Evolutionary conservation across 495 filamentous ascomycete species (phyloP).

Genomic region (Neurospora pannonica): DNA sequence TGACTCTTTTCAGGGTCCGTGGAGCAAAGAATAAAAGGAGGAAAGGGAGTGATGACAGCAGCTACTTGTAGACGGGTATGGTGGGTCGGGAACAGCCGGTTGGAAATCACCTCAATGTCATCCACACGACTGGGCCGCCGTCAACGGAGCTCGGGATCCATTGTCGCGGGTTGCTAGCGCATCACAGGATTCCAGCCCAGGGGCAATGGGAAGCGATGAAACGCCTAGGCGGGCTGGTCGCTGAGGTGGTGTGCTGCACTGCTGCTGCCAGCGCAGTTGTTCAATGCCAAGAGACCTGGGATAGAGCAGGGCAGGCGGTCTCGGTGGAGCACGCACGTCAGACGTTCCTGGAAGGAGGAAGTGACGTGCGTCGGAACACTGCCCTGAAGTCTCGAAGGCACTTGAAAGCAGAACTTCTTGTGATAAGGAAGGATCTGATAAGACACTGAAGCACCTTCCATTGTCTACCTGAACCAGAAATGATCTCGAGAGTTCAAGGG

Average conservation of each 20-base stretch:
- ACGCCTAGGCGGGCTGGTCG: neutral
- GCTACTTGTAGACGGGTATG: neutral
- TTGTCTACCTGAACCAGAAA: neutral
- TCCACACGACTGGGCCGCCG: neutral
- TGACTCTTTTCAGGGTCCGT: neutral
- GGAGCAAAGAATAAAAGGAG: neutral
- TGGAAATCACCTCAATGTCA: slow-evolving; percentile 1
- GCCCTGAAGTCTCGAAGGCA: neutral
- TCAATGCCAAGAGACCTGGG: neutral
- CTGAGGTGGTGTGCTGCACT: neutral
- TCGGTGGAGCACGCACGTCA: neutral
- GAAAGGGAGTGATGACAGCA: neutral
- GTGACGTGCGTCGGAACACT: neutral
- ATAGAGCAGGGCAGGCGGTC: neutral
- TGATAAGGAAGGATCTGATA: too few species aligned
- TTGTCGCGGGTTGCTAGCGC: neutral
- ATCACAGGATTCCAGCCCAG: neutral
- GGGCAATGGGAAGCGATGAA: neutral
- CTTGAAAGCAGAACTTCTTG: neutral
- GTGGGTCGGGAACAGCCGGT: neutral
- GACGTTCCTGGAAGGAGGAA: neutral
- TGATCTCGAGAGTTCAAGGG: neutral
- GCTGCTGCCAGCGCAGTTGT: neutral
- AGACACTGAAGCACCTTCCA: neutral
- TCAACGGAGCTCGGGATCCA: neutral